Evolutionary conservation across 306 rosid species (phyloP).

Genomic region (Prunus dulcis): DNA sequence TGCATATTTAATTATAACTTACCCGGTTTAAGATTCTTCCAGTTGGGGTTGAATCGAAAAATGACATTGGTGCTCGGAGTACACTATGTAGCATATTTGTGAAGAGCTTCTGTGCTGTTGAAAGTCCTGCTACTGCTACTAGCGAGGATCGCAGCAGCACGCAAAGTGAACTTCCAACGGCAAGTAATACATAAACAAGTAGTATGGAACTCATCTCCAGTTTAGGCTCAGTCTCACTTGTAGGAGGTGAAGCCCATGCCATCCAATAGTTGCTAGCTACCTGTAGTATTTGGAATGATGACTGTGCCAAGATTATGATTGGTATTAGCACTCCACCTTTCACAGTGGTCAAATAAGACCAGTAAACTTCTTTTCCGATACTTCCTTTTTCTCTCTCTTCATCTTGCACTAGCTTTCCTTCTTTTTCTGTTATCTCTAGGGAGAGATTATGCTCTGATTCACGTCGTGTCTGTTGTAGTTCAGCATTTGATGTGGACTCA

Average conservation of each 20-base stretch:
- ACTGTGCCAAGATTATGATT: constrained; percentile 73
- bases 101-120: constrained; percentile 75
- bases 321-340: constrained; percentile 77
- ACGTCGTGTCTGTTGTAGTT: constrained; percentile 31
- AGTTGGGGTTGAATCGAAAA: constrained; percentile 96
- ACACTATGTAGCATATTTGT: constrained; percentile 65
- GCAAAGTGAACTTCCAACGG: constrained; percentile 68
- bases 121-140: constrained; percentile 65
- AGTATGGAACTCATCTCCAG: constrained; percentile 49
- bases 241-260: constrained; percentile 93
- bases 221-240: constrained; percentile 47
- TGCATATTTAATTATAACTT: constrained; percentile 18
- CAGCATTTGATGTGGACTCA: constrained; percentile 36
- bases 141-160: constrained; percentile 58
- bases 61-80: constrained; percentile 87
- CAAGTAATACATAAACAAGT: constrained; percentile 59
- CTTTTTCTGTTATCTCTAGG: constrained; percentile 56
- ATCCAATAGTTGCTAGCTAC: constrained; percentile 96
- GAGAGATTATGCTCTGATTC: constrained; percentile 53
- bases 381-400: constrained; percentile 98
- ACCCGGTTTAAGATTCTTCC: constrained; percentile 97
- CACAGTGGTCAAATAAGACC: constrained; percentile 70
- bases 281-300: constrained; percentile 81
- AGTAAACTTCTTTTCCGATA: constrained; percentile 77
- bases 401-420: constrained; percentile 78